Base-by-base conservation (phyloP, 345 rosid genomes). In the Euphorbia peplus region DNA sequence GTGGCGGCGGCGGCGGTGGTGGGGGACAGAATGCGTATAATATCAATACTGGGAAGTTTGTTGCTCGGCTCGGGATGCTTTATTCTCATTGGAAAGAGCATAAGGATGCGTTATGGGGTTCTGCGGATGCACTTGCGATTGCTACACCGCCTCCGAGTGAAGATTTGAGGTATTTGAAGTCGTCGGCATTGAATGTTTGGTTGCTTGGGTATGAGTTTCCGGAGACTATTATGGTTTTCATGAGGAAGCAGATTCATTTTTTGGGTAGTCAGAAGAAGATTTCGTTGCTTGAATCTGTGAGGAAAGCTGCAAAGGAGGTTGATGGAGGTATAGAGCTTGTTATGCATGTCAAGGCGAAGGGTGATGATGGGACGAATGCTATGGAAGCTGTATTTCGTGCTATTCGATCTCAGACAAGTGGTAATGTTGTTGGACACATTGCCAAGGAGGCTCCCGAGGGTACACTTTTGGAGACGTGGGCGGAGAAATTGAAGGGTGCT, bases 191-290 rank as follows among this genome's bases (percentile, higher is more conserved):
- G 70, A 91, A 87, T 68, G 80, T 91, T 46, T 93, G 98, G 97
- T 84, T 93, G 77, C 75, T 93, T 30, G 97, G 97, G 32, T 93
- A 89, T 50, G 98, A 91, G 85, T 93, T 93, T 69, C 98, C 97
- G 0, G 97, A 91, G 83, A 91, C 98, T 0, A 82, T 93, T 21
- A 93, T 93, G 92, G 92, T 93, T 61, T 93, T 93, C 65, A 75
- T 77, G 54, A 73, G 73, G 76, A 88, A 82, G 79, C 90, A 91
- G 81, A 82, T 92, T 41, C 98, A 88, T 73, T 84, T 92, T 76
- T 77, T 90, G 74, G 87, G 93, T 69, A 88, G 91, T 76, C 88
- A 79, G 78, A 90, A 81, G 81, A 92, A 92, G 78, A 90, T 86
- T 3, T 79, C 88, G 48, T 63, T 90, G 59, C 97, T 93, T 77